Percentiles rank a stretch among this genome's conserved stretches.
Conservation (phyloP, 129 eudicot species). For the Artemisia tridentata region DNA sequence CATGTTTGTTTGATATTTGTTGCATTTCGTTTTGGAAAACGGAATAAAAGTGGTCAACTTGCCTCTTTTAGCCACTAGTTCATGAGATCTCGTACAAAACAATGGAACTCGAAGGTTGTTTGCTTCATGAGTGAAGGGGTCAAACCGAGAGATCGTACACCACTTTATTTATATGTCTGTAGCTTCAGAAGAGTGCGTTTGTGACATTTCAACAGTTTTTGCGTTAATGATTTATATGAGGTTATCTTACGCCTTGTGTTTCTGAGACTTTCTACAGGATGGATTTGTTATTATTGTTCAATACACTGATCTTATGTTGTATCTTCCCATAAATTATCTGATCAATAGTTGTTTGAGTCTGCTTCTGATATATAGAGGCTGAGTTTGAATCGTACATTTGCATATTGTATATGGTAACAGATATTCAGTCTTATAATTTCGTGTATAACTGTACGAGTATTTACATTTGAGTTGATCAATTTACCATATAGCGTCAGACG, state of each 20-base stretch:
- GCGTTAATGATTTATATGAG: conserved; percentile 11
- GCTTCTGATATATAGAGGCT: background rate
- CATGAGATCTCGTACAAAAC: too few species aligned
- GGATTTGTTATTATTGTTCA: background rate
- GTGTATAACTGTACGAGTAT: too few species aligned
- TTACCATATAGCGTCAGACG: too few species aligned
- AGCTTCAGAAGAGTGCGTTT: conserved; percentile 21
- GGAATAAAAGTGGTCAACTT: conserved; percentile 1
- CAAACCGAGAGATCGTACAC: conserved; percentile 1
- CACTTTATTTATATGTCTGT: conserved; percentile 17
- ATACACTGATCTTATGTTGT: conserved; percentile 8
- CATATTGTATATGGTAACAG: background rate
- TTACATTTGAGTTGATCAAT: background rate
- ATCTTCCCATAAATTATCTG: background rate
- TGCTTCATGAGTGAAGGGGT: background rate
- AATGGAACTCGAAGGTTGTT: background rate
- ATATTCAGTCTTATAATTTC: background rate
- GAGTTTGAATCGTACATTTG: background rate
- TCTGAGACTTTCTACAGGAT: background rate
- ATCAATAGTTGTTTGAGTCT: background rate
- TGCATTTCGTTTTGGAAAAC: conserved; percentile 10
- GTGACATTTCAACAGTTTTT: conserved; percentile 30
- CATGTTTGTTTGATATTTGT: conserved; percentile 13
- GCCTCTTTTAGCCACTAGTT: too few species aligned
- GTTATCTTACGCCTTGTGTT: conserved; percentile 21